A percentile compares a stretch with the other conserved stretches of the same genome.
Conservation (phyloP, 169 alveolate genomes). For the Neospora caninum region DNA sequence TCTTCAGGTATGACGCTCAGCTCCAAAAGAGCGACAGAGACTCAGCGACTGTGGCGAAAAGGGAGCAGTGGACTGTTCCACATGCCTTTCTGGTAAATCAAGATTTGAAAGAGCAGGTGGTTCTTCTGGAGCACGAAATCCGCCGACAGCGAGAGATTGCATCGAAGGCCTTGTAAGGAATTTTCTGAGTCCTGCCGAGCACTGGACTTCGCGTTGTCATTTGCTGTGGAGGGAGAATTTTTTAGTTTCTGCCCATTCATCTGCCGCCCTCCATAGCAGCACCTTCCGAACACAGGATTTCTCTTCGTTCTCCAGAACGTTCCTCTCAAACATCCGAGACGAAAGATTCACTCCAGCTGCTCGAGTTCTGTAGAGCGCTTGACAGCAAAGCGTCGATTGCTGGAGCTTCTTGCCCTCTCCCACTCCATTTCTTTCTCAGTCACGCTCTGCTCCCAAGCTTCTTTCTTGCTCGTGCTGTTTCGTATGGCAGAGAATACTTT, state of each 20-base stretch:
- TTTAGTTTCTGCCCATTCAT: not conserved
- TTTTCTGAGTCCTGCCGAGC: not conserved
- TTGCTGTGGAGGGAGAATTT: not conserved
- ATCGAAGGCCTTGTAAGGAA: not conserved
- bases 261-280: not conserved
- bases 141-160: not conserved
- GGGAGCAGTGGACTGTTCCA: not conserved
- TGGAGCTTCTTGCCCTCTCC: not conserved
- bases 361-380: too few relatives aligned
- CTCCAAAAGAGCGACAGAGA: not conserved
- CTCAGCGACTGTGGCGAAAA: not conserved
- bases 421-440: not conserved
- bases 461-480: not conserved
- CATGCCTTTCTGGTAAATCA: constrained; percentile 12
- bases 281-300: not conserved
- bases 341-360: too few relatives aligned
- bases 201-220: not conserved
- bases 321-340: not conserved
- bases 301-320: not conserved
- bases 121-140: constrained; percentile 22
- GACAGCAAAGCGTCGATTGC: too few relatives aligned
- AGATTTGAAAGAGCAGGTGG: constrained; percentile 1
- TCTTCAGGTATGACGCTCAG: constrained; percentile 38
- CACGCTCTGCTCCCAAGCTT: not conserved
- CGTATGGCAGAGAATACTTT: constrained; percentile 61